Evolutionary conservation across 23 red algal species (phyloP).

Genomic region (Gracilaria gracilis): DNA sequence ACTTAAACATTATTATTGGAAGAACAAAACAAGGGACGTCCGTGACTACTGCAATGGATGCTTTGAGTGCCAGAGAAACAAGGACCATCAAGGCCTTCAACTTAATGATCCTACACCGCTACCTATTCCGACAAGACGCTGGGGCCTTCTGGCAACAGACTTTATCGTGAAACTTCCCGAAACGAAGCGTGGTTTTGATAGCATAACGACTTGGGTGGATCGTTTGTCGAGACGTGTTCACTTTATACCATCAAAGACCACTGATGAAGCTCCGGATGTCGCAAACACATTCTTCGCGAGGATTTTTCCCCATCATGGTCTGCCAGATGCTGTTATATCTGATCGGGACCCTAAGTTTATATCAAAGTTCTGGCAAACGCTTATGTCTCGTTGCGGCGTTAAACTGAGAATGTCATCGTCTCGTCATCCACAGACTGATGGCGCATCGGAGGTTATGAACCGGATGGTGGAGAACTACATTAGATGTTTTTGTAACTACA

Average conservation of each 20-base stretch:
- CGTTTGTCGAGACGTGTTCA: constrained; percentile 2
- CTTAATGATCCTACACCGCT: constrained; percentile 27
- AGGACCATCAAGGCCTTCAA: neutral
- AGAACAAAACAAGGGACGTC: constrained; percentile 22
- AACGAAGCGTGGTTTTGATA: constrained; percentile 28
- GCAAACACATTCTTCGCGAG: constrained; percentile 9
- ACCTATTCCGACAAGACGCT: constrained; percentile 1
- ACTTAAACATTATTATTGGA: neutral
- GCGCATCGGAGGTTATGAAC: constrained; percentile 25
- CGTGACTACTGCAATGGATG: neutral
- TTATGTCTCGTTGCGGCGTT: constrained; percentile 9
- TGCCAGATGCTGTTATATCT: constrained; percentile 42
- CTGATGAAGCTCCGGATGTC: constrained; percentile 19
- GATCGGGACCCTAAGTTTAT: constrained; percentile 19
- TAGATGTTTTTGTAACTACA: constrained; percentile 14
- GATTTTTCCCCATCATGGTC: constrained; percentile 47
- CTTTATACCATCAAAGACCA: constrained; percentile 4
- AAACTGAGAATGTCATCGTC: neutral
- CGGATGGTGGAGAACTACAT: constrained; percentile 20
- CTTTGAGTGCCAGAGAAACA: neutral
- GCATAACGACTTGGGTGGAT: constrained; percentile 32
- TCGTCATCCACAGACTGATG: constrained; percentile 17
- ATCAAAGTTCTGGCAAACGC: neutral
- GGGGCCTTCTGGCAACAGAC: constrained; percentile 23
- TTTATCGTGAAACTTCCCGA: constrained; percentile 13